phyloP scores from a whole-genome alignment of 208 protist genomes.

The Leishmania braziliensis region DNA sequence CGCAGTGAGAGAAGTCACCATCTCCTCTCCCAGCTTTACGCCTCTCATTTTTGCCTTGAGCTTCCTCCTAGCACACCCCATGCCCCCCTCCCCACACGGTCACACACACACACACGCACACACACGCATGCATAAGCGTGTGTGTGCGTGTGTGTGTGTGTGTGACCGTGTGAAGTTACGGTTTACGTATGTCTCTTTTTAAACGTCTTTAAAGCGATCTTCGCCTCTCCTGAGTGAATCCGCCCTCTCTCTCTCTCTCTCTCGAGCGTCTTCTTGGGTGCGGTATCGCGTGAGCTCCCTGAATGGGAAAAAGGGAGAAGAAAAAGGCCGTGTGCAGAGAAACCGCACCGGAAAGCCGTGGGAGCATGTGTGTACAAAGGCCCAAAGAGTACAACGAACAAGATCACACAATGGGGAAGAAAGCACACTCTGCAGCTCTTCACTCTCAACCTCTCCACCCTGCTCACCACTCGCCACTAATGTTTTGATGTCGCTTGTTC shows the following conservation, averaged over 20 bases:
- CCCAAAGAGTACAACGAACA: neutral
- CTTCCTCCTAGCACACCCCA: neutral
- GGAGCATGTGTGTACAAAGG: neutral
- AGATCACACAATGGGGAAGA: neutral
- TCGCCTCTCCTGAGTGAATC: neutral
- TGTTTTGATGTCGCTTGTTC: constrained; percentile 71
- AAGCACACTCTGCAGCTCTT: neutral
- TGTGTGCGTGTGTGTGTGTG: neutral
- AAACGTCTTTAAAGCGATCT: neutral
- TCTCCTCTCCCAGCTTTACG: neutral
- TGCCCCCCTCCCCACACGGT: neutral
- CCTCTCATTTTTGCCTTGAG: neutral
- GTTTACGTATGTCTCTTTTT: neutral
- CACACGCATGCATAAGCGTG: neutral
- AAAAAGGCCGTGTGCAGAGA: neutral
- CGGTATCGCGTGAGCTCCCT: neutral
- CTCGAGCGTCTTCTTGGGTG: neutral
- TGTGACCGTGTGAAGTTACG: neutral
- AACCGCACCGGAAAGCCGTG: neutral
- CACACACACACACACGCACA: neutral
- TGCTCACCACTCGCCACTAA: constrained; percentile 85
- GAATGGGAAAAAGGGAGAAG: neutral
- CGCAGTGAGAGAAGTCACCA: neutral
- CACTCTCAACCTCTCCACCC: neutral
- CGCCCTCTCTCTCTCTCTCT: neutral